These are phyloP conservation scores for Theobroma grandiflorum DNA, from an alignment of 441 rosid species.

Conservation along the genomic window DNA sequence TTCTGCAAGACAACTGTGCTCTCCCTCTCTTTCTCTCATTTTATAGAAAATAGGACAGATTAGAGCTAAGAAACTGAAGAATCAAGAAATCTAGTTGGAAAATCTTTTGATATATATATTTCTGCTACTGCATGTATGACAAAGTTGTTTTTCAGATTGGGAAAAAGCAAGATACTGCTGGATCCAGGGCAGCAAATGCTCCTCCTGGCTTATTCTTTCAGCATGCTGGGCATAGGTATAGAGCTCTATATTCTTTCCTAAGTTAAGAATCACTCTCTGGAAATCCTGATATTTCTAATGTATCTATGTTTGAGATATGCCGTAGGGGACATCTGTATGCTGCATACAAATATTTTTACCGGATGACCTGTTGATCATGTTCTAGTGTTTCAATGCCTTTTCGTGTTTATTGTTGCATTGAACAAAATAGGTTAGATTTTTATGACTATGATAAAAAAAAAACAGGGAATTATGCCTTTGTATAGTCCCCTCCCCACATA, in stretches of 20 bases:
- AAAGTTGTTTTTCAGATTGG: slow-evolving; percentile 45
- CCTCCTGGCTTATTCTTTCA: slow-evolving; percentile 82
- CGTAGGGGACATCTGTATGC: neutral
- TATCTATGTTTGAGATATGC: neutral
- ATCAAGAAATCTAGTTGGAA: neutral
- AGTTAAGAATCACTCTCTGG: neutral
- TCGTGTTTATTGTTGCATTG: slow-evolving; percentile 7
- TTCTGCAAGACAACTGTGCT: neutral
- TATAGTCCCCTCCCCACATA: neutral
- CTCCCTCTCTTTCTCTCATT: neutral
- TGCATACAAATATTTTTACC: neutral
- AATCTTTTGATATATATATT: neutral
- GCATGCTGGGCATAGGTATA: slow-evolving; percentile 87
- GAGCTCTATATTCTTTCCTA: neutral
- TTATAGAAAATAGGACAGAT: neutral
- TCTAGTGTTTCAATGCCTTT: neutral
- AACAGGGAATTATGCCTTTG: neutral
- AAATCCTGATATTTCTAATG: neutral
- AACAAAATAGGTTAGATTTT: neutral
- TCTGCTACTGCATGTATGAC: slow-evolving; percentile 9
- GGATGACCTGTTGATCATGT: neutral
- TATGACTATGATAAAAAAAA: neutral
- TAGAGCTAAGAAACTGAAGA: neutral
- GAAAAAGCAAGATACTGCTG: slow-evolving; percentile 45
- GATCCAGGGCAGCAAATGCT: slow-evolving; percentile 42